A percentile compares a stretch with the other conserved stretches of the same genome.
Evolutionary conservation across 148 eudicot genomes (phyloP).

Genomic region (Nepenthes gracilis): DNA sequence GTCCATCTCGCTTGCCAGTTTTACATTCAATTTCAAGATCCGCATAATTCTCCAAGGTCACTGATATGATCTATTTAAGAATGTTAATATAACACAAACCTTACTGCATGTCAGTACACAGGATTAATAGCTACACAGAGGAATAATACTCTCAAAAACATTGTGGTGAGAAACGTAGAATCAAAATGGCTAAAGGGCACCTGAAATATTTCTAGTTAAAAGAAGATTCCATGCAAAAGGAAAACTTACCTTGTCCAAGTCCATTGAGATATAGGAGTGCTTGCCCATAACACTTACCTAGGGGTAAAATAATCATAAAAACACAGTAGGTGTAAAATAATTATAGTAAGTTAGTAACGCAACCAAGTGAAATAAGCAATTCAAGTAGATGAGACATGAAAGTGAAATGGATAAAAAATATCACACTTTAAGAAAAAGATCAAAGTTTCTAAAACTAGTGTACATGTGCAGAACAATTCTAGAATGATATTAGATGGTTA

Average conservation of each 20-base stretch:
- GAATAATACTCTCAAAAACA: not conserved
- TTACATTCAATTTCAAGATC: constrained; percentile 22
- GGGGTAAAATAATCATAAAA: constrained; percentile 6
- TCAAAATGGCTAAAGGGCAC: not conserved
- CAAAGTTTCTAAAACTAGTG: no score
- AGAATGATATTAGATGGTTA: no score
- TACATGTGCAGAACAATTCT: no score
- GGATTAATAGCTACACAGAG: not conserved
- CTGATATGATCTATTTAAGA: constrained; percentile 56
- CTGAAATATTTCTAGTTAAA: not conserved
- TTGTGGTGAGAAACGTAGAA: not conserved
- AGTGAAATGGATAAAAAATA: not conserved
- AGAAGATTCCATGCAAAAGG: constrained; percentile 4
- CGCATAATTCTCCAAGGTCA: constrained; percentile 65
- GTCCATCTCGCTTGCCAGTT: constrained; percentile 22
- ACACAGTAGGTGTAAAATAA: not conserved
- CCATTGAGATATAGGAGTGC: constrained; percentile 78
- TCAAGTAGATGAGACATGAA: not conserved
- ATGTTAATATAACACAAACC: not conserved
- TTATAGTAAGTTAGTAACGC: constrained; percentile 1
- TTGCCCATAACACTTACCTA: constrained; percentile 80
- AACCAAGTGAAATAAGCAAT: not conserved
- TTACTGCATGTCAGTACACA: not conserved
- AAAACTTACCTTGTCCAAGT: constrained; percentile 62
- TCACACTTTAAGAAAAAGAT: no score